Conservation (phyloP, 495 filamentous ascomycete genomes). For the Talaromyces nanjingensis region DNA sequence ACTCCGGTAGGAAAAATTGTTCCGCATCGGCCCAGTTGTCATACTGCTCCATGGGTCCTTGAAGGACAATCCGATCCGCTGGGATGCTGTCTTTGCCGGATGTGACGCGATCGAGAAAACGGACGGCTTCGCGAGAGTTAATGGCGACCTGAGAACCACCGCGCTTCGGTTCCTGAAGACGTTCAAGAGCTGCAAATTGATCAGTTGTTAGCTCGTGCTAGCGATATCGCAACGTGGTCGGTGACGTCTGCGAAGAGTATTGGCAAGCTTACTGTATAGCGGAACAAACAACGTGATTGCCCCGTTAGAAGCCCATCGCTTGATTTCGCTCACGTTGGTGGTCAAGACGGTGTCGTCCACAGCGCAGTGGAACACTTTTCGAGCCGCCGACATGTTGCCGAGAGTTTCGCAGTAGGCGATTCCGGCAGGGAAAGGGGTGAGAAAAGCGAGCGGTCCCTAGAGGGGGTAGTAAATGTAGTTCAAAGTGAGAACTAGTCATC, state of each 20-base stretch:
- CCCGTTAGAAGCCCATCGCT: slow-evolving; percentile 59
- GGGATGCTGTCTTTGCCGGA: slow-evolving; percentile 44
- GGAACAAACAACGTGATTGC: slow-evolving; percentile 62
- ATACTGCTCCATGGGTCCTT: slow-evolving; percentile 54
- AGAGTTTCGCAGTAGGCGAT: not conserved
- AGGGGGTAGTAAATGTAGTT: slow-evolving; percentile 4
- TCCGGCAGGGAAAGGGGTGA: not conserved
- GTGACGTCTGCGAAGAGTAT: not conserved
- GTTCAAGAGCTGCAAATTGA: slow-evolving; percentile 43
- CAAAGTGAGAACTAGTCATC: slow-evolving; percentile 4
- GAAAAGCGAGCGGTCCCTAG: not conserved
- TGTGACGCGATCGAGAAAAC: slow-evolving; percentile 59
- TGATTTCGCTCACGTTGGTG: slow-evolving; percentile 61
- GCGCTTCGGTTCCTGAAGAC: slow-evolving; percentile 50
- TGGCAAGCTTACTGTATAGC: slow-evolving; percentile 51
- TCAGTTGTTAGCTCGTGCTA: slow-evolving; percentile 9
- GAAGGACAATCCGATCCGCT: slow-evolving; percentile 41
- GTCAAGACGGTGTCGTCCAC: slow-evolving; percentile 67
- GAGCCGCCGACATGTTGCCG: slow-evolving; percentile 35
- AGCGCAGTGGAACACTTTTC: slow-evolving; percentile 67
- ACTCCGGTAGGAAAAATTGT: slow-evolving; percentile 49
- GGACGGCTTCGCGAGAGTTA: slow-evolving; percentile 57
- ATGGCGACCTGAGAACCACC: slow-evolving; percentile 47
- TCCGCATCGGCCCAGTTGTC: slow-evolving; percentile 56
- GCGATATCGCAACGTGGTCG: slow-evolving; percentile 5